phyloP scores from a whole-genome alignment of 1,139 yeast species.

The Meyerozyma carpophila region DNA sequence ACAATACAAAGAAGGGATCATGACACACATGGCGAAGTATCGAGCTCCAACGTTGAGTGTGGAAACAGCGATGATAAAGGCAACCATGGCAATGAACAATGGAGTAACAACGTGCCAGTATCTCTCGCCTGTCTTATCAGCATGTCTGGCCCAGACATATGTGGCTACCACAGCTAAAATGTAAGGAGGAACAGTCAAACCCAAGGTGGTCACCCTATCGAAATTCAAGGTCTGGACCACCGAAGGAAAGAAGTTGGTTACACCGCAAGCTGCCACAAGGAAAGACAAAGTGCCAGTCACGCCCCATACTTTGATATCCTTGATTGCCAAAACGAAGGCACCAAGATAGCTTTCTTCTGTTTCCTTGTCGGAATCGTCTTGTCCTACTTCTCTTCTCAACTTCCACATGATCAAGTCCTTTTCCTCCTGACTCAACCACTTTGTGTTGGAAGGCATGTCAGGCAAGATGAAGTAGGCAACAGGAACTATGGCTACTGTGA shows the following conservation, averaged over 20 bases:
- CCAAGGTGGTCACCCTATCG: slow-evolving; percentile 42
- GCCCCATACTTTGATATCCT: slow-evolving; percentile 43
- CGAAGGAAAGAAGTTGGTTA: slow-evolving; percentile 58
- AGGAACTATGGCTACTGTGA: slow-evolving; percentile 17
- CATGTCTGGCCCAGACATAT: slow-evolving; percentile 51
- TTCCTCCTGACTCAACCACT: slow-evolving; percentile 15
- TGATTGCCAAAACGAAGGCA: slow-evolving; percentile 35
- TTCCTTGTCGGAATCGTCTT: slow-evolving; percentile 34
- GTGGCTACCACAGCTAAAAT: slow-evolving; percentile 50
- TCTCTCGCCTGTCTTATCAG: slow-evolving; percentile 54
- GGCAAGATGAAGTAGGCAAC: slow-evolving; percentile 17
- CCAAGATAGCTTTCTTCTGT: slow-evolving; percentile 29
- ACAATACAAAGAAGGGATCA: slow-evolving; percentile 55
- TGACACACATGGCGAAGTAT: slow-evolving; percentile 56
- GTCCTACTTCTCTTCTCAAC: slow-evolving; percentile 34
- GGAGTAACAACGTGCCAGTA: slow-evolving; percentile 48
- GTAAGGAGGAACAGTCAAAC: slow-evolving; percentile 60
- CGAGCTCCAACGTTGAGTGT: slow-evolving; percentile 54
- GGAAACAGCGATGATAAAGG: slow-evolving; percentile 51
- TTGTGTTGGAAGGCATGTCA: slow-evolving; percentile 17
- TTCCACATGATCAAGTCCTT: slow-evolving; percentile 26
- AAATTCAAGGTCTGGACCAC: slow-evolving; percentile 53
- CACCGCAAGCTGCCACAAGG: slow-evolving; percentile 54
- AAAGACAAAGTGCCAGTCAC: slow-evolving; percentile 42
- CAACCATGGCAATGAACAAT: slow-evolving; percentile 35